Evolutionary conservation across 352 stramenopile species (phyloP).

Genomic region (Phytopythium delawarense): DNA sequence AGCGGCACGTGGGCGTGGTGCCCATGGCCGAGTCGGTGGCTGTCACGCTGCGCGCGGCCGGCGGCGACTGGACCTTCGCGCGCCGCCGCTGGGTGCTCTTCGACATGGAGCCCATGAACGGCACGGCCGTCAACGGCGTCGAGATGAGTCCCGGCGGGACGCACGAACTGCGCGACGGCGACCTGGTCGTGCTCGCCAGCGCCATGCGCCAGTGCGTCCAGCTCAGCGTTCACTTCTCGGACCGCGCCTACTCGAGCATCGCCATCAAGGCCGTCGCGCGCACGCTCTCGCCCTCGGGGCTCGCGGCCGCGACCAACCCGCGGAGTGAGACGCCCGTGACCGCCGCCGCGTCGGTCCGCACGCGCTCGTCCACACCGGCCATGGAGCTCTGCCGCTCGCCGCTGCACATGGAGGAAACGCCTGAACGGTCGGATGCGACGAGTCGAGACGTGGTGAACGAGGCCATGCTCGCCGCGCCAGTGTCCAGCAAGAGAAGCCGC

Average conservation of each 20-base stretch:
- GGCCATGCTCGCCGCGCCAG: conserved; percentile 9
- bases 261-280: conserved; percentile 28
- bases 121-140: conserved; percentile 71
- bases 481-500: conserved; percentile 7
- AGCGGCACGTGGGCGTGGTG: conserved; percentile 61
- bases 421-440: conserved; percentile 16
- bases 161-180: conserved; percentile 56
- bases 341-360: not conserved
- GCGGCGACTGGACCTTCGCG: not conserved
- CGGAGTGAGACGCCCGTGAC: not conserved
- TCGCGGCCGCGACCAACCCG: not conserved
- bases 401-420: not conserved
- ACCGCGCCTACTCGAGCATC: conserved; percentile 37
- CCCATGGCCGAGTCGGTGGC: conserved; percentile 25
- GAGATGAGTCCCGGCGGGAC: conserved; percentile 47
- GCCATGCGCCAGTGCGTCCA: conserved; percentile 58
- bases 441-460: conserved; percentile 6
- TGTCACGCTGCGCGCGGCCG: conserved; percentile 2
- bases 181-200: conserved; percentile 67
- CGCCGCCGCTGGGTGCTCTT: conserved; percentile 66
- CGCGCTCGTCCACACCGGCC: not conserved
- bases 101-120: conserved; percentile 78
- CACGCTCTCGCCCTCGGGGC: not conserved
- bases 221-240: conserved; percentile 42
- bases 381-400: conserved; percentile 8